Conservation (phyloP, 441 rosid genomes). For the Corymbia citriodora region DNA sequence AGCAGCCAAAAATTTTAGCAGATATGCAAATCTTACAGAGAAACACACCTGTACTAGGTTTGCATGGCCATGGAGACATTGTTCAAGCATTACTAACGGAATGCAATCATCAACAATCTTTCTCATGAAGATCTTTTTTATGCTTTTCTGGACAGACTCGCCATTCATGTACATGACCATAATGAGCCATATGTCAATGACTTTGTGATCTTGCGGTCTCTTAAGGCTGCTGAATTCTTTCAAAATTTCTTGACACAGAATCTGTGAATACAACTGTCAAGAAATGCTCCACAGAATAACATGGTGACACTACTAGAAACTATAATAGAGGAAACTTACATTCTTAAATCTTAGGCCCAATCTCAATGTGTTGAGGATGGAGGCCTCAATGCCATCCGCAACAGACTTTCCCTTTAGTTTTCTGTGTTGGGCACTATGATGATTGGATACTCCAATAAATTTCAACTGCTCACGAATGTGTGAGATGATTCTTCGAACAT, state of each 20-base stretch:
- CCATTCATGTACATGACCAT: slow-evolving; percentile 64
- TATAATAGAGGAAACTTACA: slow-evolving; percentile 27
- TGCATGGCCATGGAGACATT: slow-evolving; percentile 63
- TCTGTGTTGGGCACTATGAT: slow-evolving; percentile 28
- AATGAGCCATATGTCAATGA: slow-evolving; percentile 78
- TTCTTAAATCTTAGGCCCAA: slow-evolving; percentile 78
- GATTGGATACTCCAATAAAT: slow-evolving; percentile 45
- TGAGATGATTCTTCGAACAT: slow-evolving; percentile 64
- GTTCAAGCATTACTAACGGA: slow-evolving; percentile 59
- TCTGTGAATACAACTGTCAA: slow-evolving; percentile 29
- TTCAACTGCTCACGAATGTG: slow-evolving; percentile 69
- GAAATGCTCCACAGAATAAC: not conserved
- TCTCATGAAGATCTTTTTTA: slow-evolving; percentile 67
- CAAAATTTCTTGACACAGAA: slow-evolving; percentile 75
- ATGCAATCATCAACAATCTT: slow-evolving; percentile 68
- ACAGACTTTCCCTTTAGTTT: slow-evolving; percentile 65
- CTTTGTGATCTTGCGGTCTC: slow-evolving; percentile 70
- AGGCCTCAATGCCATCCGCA: slow-evolving; percentile 46
- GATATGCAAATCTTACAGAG: not conserved
- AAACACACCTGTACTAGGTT: slow-evolving; percentile 56
- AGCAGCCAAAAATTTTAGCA: slow-evolving; percentile 4
- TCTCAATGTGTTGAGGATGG: slow-evolving; percentile 72
- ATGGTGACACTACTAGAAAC: slow-evolving; percentile 2
- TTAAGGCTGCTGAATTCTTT: slow-evolving; percentile 60
- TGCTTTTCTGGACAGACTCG: slow-evolving; percentile 43